A percentile compares a stretch with the other conserved stretches of the same genome.
Conservation (phyloP, 768 basidiomycete species). For the Gloeophyllum trabeum region DNA sequence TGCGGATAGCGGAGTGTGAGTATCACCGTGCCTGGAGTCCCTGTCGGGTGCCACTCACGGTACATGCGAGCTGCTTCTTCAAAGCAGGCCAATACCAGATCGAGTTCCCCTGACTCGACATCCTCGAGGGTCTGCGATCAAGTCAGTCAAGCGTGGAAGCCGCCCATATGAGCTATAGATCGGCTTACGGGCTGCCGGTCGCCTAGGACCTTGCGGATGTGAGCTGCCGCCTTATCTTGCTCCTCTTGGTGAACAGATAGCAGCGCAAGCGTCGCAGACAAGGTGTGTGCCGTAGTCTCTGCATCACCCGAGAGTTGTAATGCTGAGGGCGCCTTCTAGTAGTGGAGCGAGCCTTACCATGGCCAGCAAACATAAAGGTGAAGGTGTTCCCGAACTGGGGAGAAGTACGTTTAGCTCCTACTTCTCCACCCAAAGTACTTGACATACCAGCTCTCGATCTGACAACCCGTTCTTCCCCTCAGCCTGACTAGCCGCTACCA, state of each 20-base stretch:
- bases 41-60: slow-evolving; percentile 15
- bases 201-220: slow-evolving; percentile 16
- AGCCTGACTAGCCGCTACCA: background rate
- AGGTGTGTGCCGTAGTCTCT: slow-evolving; percentile 22
- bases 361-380: slow-evolving; percentile 10
- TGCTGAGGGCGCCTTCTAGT: background rate
- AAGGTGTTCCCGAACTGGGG: slow-evolving; percentile 10
- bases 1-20: slow-evolving; percentile 4
- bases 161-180: background rate
- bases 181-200: slow-evolving; percentile 13
- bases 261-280: slow-evolving; percentile 21
- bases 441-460: background rate
- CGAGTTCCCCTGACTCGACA: slow-evolving; percentile 15
- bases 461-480: background rate
- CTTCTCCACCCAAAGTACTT: background rate
- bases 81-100: slow-evolving; percentile 18
- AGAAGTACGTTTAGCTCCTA: too few relatives aligned
- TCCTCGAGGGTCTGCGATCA: slow-evolving; percentile 3
- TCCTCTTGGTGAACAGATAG: slow-evolving; percentile 17
- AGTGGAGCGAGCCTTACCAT: slow-evolving; percentile 5
- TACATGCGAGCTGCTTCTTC: slow-evolving; percentile 23
- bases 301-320: background rate
- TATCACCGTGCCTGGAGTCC: background rate
- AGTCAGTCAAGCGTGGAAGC: too few relatives aligned
- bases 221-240: slow-evolving; percentile 20